Evolutionary conservation across 352 stramenopile genomes (phyloP).

Genomic region (Pythium dissotocum): DNA sequence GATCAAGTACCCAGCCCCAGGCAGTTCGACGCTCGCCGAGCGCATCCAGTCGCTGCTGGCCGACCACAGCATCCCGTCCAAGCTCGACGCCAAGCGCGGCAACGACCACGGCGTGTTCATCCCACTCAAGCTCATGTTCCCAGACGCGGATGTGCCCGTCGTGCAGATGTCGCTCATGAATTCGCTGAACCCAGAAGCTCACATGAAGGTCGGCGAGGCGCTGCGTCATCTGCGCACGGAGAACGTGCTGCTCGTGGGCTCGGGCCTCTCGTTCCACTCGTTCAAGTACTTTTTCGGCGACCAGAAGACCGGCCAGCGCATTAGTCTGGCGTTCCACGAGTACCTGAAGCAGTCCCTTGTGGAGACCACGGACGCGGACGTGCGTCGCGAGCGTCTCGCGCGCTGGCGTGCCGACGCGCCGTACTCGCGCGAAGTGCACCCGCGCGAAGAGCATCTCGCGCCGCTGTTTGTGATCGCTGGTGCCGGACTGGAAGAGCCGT

Average conservation of each 20-base stretch:
- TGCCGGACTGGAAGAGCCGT: constrained; percentile 50
- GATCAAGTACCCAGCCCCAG: constrained; percentile 79
- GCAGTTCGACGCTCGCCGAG: constrained; percentile 62
- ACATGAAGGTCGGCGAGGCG: constrained; percentile 70
- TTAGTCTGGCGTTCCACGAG: constrained; percentile 22
- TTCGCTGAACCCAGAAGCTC: constrained; percentile 46
- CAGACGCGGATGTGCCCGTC: constrained; percentile 86
- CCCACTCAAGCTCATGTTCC: constrained; percentile 89
- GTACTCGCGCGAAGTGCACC: constrained; percentile 38
- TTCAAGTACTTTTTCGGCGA: constrained; percentile 18
- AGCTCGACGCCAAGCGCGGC: constrained; percentile 57
- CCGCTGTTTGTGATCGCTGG: constrained; percentile 53
- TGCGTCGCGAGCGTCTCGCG: constrained; percentile 28
- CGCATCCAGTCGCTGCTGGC: constrained; percentile 65
- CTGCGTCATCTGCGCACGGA: constrained; percentile 63
- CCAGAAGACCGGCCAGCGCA: neutral
- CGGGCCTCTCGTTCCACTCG: constrained; percentile 39
- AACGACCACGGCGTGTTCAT: constrained; percentile 94
- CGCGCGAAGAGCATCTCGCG: constrained; percentile 55
- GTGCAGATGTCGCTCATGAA: constrained; percentile 77
- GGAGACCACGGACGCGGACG: constrained; percentile 12
- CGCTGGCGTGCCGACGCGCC: constrained; percentile 43
- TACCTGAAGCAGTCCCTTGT: constrained; percentile 24
- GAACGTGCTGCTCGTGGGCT: constrained; percentile 84
- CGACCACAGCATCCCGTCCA: constrained; percentile 44